Percentiles rank a stretch among this genome's conserved stretches.
Conservation (phyloP, 495 filamentous ascomycete genomes). For the Parathielavia hyrcaniae region DNA sequence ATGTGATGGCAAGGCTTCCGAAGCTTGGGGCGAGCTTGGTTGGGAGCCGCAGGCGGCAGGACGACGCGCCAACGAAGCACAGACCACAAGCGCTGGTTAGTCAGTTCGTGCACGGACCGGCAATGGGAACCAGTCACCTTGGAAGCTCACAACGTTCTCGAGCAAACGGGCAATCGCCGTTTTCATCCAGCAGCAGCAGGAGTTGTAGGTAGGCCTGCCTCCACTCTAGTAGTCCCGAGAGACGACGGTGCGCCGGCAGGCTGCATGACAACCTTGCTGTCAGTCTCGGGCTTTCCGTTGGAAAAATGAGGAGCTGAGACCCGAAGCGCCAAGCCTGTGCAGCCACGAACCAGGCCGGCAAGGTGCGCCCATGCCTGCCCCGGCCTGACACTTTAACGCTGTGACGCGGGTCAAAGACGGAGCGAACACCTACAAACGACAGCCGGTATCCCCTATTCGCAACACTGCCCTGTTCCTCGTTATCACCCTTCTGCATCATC, state of each 20-base stretch:
- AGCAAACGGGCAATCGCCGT: not conserved
- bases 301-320: not conserved
- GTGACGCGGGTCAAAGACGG: not conserved
- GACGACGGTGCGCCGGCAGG: not conserved
- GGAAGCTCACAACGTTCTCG: no score
- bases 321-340: not conserved
- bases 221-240: not conserved
- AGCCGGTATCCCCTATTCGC: not conserved
- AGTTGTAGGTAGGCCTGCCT: not conserved
- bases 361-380: not conserved
- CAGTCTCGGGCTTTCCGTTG: not conserved
- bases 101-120: no score
- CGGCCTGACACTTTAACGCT: no score
- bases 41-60: conserved; percentile 22
- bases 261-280: not conserved
- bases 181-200: not conserved
- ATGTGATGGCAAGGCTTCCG: not conserved
- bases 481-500: not conserved
- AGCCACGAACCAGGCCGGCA: not conserved
- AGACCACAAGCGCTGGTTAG: not conserved
- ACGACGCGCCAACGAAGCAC: conserved; percentile 19
- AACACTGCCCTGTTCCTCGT: not conserved
- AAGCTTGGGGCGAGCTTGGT: conserved; percentile 9
- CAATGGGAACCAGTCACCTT: no score
- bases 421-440: not conserved